Base-by-base conservation (phyloP, 371 early-diverging fungal species). In the Haplosporangium sp. region DNA sequence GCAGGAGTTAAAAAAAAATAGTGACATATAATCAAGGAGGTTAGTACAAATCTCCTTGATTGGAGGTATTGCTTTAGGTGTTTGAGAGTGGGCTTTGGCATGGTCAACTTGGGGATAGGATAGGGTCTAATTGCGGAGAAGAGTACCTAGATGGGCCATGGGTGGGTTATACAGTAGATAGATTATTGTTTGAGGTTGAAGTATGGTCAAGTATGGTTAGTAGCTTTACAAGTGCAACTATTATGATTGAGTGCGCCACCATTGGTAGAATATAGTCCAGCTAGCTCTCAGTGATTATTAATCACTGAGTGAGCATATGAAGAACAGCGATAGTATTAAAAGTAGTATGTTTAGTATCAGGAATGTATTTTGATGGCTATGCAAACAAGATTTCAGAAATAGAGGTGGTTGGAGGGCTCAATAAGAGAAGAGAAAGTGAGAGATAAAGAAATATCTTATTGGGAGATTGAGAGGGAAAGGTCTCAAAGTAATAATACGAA, bases 21-120 rank as follows among this genome's bases (percentile, higher is more conserved):
- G 27, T 27, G 27, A 27, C 27, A 39, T 11, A 34, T 45, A 55
- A 39, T 55, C 55, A 64, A 52, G 64, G 64, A 50, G 64, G 64
- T 48, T 5, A 6, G 27, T 37, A 2, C 27, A 35, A 27, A 20
- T 48, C 50, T 48, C 63, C 50, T 62, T 45, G 9, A 48, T 48
- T 48, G 50, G 37, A 11, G 35, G 15, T 4, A 19, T 34, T 62
- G 34, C n/a, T 8, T 27, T 39, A 13, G 5, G 52, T 34, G 64
- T 64, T 64, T 53, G 64, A 48, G 63, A 48, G 20, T 48, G 34
- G 50, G 47, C 11, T 35, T 27, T 13, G 20, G 17, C 6, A 48
- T 9, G 48, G 59, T 3, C 40, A 40, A 19, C 63, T 48, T 27
- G 27, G 48, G 20, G 37, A 35, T 40, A 62, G 62, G 48, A 47